Conservation (phyloP, 2,329 filamentous ascomycete genomes). For the Metarhizium album region DNA sequence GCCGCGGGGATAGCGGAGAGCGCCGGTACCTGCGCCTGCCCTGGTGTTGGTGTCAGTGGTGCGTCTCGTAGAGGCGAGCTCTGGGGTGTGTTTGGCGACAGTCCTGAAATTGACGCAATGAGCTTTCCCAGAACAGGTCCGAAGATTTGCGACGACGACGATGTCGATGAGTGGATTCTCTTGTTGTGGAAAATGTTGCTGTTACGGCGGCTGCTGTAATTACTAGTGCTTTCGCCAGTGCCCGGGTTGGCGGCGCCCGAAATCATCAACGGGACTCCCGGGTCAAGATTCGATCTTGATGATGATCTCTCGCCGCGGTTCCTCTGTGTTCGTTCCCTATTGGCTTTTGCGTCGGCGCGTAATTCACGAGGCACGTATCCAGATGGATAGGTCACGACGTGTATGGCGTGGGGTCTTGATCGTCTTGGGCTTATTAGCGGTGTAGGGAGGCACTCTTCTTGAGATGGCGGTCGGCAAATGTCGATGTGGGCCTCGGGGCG, state of each 20-base stretch:
- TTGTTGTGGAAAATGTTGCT: not conserved
- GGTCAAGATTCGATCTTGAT: constrained; percentile 2
- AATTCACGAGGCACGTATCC: constrained; percentile 36
- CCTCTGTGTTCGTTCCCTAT: not conserved
- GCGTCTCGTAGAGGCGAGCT: not conserved
- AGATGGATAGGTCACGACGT: constrained; percentile 30
- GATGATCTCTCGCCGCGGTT: constrained; percentile 1
- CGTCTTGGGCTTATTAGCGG: constrained; percentile 29
- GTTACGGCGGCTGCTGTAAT: constrained; percentile 25
- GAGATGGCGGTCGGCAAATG: constrained; percentile 3
- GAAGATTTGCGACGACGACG: constrained; percentile 4
- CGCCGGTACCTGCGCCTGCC: not conserved
- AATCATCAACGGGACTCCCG: not conserved
- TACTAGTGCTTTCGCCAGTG: constrained; percentile 10
- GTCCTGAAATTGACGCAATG: constrained; percentile 7
- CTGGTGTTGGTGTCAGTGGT: not conserved
- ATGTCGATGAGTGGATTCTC: not conserved
- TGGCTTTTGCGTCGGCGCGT: constrained; percentile 14
- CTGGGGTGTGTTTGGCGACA: constrained; percentile 2
- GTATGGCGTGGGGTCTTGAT: constrained; percentile 29
- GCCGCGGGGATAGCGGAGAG: not conserved
- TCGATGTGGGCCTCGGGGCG: constrained; percentile 5
- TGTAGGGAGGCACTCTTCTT: constrained; percentile 18
- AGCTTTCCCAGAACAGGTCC: constrained; percentile 7
- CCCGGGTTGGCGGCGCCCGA: not conserved